These are phyloP conservation scores for Citrullus mucosospermus DNA, from an alignment of 306 rosid species.

Conservation along the genomic window DNA sequence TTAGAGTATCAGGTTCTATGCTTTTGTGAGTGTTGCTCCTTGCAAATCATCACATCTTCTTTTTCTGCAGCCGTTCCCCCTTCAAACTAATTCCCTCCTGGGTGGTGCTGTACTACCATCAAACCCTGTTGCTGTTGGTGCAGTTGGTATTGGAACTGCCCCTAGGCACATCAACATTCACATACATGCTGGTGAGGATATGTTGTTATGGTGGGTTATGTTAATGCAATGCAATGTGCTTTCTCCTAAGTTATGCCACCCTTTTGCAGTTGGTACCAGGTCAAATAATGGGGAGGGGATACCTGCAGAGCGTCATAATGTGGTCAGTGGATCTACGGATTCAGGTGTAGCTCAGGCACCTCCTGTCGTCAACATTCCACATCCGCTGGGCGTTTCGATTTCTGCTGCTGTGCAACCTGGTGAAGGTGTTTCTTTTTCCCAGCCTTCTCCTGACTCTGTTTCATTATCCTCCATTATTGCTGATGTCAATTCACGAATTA, in stretches of 20 bases:
- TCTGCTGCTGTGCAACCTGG: slow-evolving; percentile 32
- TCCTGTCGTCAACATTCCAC: slow-evolving; percentile 29
- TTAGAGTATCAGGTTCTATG: not conserved
- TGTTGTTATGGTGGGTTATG: not conserved
- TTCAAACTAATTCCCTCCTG: slow-evolving; percentile 67
- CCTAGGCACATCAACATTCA: slow-evolving; percentile 91
- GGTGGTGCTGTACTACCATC: slow-evolving; percentile 57
- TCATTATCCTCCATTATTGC: slow-evolving; percentile 43
- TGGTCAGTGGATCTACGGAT: slow-evolving; percentile 37
- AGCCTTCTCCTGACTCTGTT: slow-evolving; percentile 38
- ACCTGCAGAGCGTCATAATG: slow-evolving; percentile 39
- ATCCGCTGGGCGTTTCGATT: slow-evolving; percentile 25
- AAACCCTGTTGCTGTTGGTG: slow-evolving; percentile 48
- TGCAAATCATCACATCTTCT: not conserved
- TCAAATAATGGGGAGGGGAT: slow-evolving; percentile 58
- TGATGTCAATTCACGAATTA: slow-evolving; percentile 42
- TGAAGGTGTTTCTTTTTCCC: slow-evolving; percentile 45
- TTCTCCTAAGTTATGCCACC: slow-evolving; percentile 15
- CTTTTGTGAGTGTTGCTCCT: not conserved
- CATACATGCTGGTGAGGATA: slow-evolving; percentile 78
- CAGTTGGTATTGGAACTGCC: slow-evolving; percentile 70
- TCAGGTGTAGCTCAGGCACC: slow-evolving; percentile 37
- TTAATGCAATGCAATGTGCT: not conserved
- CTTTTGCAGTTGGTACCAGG: slow-evolving; percentile 56
- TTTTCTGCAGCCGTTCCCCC: slow-evolving; percentile 68